Conservation (phyloP, 257 asterid species). For the Cruciata laevipes region DNA sequence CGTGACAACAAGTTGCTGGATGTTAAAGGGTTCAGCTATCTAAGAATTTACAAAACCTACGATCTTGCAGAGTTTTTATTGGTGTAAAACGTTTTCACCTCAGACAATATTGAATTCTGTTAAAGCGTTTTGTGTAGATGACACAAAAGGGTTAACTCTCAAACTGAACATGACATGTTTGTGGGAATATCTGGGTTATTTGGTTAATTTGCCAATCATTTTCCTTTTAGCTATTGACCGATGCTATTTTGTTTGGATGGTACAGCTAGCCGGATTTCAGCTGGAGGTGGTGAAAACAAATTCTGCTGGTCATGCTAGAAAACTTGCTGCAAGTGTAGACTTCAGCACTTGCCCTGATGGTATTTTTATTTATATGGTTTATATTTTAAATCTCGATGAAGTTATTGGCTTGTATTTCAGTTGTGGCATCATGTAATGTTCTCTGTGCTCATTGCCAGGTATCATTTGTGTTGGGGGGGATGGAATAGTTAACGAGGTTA, state of each 20-base stretch:
- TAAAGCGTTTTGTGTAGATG: background rate
- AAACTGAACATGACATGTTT: background rate
- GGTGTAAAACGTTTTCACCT: background rate
- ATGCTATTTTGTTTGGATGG: conserved; percentile 8
- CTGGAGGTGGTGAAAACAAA: conserved; percentile 89
- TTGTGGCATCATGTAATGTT: conserved; percentile 3
- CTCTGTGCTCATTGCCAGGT: conserved; percentile 41
- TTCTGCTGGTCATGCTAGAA: conserved; percentile 96
- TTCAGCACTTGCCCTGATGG: conserved; percentile 98
- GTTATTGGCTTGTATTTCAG: conserved; percentile 16
- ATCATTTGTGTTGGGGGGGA: conserved; percentile 99
- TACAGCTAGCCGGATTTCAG: conserved; percentile 96
- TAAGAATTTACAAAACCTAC: background rate
- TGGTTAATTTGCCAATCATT: background rate
- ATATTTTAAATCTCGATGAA: conserved; percentile 11
- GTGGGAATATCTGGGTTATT: background rate
- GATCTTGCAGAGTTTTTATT: background rate
- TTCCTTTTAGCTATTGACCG: background rate
- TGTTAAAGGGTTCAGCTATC: background rate
- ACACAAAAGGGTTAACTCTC: background rate
- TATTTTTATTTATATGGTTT: conserved; percentile 27
- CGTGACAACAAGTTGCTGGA: background rate
- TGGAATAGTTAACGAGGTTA: conserved; percentile 95
- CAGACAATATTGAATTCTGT: background rate
- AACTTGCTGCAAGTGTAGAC: conserved; percentile 82